phyloP scores from a whole-genome alignment of 768 basidiomycete species.

The Suillus weaverae region DNA sequence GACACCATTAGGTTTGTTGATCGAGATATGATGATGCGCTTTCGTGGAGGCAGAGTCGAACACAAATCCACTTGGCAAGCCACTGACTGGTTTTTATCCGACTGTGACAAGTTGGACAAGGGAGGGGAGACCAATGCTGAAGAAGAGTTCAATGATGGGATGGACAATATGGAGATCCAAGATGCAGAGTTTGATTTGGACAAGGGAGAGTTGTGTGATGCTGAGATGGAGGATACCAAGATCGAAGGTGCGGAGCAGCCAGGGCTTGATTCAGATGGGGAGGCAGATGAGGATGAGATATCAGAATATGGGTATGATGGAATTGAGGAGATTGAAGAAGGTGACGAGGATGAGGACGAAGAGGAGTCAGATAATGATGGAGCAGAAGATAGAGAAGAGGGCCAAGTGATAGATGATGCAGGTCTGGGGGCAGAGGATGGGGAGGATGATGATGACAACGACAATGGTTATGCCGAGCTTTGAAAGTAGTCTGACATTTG shows the following conservation, averaged over 20 bases:
- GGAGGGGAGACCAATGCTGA: neutral
- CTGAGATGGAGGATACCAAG: neutral
- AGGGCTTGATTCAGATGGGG: neutral
- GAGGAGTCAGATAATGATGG: neutral
- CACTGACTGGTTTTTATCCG: neutral
- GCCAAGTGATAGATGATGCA: neutral
- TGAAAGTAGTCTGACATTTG: no score
- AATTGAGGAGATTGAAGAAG: neutral
- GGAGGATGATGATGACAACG: no score
- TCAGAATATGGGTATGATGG: constrained; percentile 4
- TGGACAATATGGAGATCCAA: neutral
- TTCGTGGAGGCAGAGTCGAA: constrained; percentile 31
- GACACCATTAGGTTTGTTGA: constrained; percentile 38
- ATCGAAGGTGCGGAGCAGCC: neutral
- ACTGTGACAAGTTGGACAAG: neutral
- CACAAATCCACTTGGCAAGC: constrained; percentile 18
- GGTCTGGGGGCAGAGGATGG: neutral
- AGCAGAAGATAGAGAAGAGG: neutral
- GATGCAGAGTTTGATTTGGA: neutral
- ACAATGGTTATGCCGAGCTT: no score
- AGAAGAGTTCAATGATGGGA: neutral
- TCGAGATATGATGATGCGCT: constrained; percentile 41
- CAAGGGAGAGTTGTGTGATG: neutral
- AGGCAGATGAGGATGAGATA: neutral
- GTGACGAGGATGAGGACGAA: neutral